These are phyloP conservation scores for Talaromyces sp. DNA, from an alignment of 2,329 filamentous ascomycete species.

Conservation along the genomic window DNA sequence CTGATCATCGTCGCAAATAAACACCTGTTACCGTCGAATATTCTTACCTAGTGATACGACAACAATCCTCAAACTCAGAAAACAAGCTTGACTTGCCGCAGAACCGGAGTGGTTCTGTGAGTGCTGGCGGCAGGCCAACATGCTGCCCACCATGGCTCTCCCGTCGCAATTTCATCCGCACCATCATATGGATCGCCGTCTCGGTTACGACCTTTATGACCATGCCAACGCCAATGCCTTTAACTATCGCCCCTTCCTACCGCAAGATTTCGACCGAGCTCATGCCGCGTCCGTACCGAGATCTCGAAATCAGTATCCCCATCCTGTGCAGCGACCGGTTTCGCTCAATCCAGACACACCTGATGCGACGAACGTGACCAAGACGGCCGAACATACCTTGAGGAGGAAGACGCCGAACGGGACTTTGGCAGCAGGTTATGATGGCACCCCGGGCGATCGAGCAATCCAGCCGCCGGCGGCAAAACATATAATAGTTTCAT, in stretches of 20 bases:
- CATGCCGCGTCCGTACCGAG: conserved; percentile 27
- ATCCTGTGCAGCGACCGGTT: conserved; percentile 36
- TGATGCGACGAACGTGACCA: conserved; percentile 20
- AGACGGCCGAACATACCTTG: conserved; percentile 63
- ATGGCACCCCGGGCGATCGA: conserved; percentile 71
- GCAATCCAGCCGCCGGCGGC: conserved; percentile 67
- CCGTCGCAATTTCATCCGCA: conserved; percentile 41
- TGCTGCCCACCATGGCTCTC: conserved; percentile 47
- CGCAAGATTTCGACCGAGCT: conserved; percentile 24
- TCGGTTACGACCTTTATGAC: conserved; percentile 27
- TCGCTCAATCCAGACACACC: conserved; percentile 24
- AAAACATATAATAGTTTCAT: conserved; percentile 77
- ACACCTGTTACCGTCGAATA: not conserved
- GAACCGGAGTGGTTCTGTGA: conserved; percentile 4
- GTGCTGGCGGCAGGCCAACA: conserved; percentile 26
- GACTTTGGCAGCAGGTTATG: conserved; percentile 86
- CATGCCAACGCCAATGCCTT: conserved; percentile 15
- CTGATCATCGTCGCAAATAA: conserved; percentile 12
- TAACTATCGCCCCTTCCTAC: conserved; percentile 18
- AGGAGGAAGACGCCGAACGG: conserved; percentile 90
- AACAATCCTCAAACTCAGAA: conserved; percentile 15
- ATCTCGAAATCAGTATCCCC: conserved; percentile 34
- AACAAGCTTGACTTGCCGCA: conserved; percentile 7
- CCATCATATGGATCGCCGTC: conserved; percentile 31
- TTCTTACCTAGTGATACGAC: not conserved